A percentile compares a stretch with the other conserved stretches of the same genome.
phyloP scores from a whole-genome alignment of 306 rosid species.

The Arachis hypogaea region DNA sequence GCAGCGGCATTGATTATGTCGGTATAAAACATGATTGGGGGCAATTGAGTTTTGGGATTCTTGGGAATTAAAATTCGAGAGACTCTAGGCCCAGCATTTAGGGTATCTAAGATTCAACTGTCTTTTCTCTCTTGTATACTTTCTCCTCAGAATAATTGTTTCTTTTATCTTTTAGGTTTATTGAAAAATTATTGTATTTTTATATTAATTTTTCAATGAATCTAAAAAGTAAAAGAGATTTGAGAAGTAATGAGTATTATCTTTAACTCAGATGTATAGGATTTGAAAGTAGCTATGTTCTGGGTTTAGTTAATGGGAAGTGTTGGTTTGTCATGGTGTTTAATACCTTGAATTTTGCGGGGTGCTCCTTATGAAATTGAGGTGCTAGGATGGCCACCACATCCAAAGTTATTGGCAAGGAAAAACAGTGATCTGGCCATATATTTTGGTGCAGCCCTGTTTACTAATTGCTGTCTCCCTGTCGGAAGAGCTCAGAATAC shows the following conservation, averaged over 20 bases:
- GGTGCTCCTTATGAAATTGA: not conserved
- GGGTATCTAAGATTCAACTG: slow-evolving; percentile 23
- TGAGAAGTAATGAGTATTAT: too few species aligned
- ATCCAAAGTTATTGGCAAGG: not conserved
- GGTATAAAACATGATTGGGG: not conserved
- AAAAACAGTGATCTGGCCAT: too few species aligned
- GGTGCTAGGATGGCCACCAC: not conserved
- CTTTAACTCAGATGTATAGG: not conserved
- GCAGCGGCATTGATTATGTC: slow-evolving; percentile 2
- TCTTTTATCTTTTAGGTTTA: too few species aligned
- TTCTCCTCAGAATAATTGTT: too few species aligned
- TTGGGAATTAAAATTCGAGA: not conserved
- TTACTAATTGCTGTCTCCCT: not conserved
- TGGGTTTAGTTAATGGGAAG: not conserved
- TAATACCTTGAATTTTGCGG: not conserved
- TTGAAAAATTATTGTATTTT: too few species aligned
- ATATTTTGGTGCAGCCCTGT: not conserved
- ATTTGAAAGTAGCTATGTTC: not conserved
- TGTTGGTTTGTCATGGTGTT: not conserved
- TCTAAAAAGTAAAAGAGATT: too few species aligned
- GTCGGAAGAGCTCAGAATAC: slow-evolving; percentile 17
- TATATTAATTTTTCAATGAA: too few species aligned
- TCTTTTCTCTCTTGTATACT: not conserved
- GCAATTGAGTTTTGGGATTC: not conserved
- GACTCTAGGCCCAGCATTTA: not conserved